Evolutionary conservation across 2,329 filamentous ascomycete genomes (phyloP), one percentile per base, ranked within the genome.

Genomic region (Meredithiella fracta): DNA sequence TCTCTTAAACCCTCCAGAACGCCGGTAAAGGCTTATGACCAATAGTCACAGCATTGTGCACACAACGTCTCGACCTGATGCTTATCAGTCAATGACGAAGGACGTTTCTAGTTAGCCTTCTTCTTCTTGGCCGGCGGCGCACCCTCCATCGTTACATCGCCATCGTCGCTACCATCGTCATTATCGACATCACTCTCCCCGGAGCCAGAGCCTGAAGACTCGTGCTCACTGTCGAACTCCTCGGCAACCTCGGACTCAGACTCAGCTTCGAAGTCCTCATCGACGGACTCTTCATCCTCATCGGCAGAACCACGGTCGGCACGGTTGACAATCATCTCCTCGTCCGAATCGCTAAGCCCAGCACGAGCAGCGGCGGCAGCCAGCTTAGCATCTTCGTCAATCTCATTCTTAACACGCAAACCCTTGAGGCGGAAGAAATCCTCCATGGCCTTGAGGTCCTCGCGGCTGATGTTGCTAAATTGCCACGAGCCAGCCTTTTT

Each of bases 401-500:
- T 96, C 71, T 98, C 92, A 68, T 98, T 98, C 82, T 96, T 97
- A 57, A 94, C 90, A 55, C 91, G 86, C 65, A 98, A 78, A 59
- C 84, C 86, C 76, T 97, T 97, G 62, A 88, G 80, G 70, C 94
- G 92, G 79, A 98, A 96, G 73, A 98, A 98, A 62, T 85, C 83
- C 69, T 98, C 92, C n/a, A 98, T 79, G 5, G 87, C 86, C 70
- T 92, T 86, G 69, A 97, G 87, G 67, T 98, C 92, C 72, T 98
- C 92, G 63, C 91, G 85, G 68, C 96, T 98, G 69, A 98, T 98
- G 74, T 98, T 98, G 72, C 89, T 95, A 73, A 98, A 98, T 65
- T 96, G 90, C 63, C 90, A 88, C 65, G 94, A 89, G 57, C 86
- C 85, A 54, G 80, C 77, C 62, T 76, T 80, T 76, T 96, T 97